Percentiles rank a stretch among this genome's conserved stretches.
Conservation (phyloP, 2,329 filamentous ascomycete species). For the Zymoseptoria pseudotritici region DNA sequence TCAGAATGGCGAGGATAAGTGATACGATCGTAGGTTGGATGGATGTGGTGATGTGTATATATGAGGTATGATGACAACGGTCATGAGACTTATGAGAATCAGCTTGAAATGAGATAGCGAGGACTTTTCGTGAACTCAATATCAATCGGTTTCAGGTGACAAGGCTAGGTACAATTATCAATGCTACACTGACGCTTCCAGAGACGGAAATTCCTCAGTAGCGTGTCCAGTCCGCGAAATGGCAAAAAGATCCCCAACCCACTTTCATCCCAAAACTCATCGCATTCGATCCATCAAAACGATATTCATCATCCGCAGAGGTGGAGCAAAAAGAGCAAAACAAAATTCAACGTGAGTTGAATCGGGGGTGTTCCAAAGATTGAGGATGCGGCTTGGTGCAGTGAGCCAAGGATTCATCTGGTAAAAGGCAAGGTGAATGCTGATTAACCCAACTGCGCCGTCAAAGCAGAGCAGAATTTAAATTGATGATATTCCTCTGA, state of each 20-base stretch:
- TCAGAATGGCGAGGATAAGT: no score
- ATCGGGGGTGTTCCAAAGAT: conserved; percentile 17
- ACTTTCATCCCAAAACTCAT: background rate
- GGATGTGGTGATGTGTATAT: no score
- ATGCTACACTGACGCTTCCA: no score
- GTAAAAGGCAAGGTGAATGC: conserved; percentile 31
- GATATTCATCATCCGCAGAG: background rate
- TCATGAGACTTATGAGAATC: no score
- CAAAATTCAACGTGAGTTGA: background rate
- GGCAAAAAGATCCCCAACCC: background rate
- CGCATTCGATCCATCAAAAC: background rate
- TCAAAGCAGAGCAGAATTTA: background rate
- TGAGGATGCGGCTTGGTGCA: conserved; percentile 24
- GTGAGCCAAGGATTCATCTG: conserved; percentile 29
- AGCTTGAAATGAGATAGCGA: no score
- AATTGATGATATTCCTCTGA: conserved; percentile 5
- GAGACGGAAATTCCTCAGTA: no score
- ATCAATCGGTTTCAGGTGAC: no score
- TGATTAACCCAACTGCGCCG: conserved; percentile 27
- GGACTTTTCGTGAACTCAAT: no score
- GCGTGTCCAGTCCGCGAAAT: no score
- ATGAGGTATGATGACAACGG: no score
- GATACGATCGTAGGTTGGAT: no score
- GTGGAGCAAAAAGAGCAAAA: background rate
- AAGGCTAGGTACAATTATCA: no score